Percentiles rank a stretch among this genome's conserved stretches.
phyloP scores from a whole-genome alignment of 345 rosid species.

The Pseudoturritis turrita region DNA sequence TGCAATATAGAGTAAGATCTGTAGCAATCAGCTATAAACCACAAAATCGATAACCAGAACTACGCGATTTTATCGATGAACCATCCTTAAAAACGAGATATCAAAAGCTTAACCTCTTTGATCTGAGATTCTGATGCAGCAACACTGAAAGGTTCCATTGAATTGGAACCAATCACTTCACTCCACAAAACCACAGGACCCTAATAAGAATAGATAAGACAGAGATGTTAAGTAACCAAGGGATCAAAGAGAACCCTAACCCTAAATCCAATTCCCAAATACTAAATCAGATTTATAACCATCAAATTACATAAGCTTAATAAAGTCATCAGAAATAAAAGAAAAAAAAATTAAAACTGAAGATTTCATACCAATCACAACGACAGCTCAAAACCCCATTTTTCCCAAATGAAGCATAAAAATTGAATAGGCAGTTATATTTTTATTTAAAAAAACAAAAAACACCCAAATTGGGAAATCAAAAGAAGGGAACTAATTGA shows the following conservation, averaged over 20 bases:
- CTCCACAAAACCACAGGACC: background rate
- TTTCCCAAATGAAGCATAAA: background rate
- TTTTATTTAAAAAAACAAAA: background rate
- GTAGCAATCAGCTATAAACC: background rate
- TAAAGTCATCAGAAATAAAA: background rate
- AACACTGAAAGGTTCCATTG: background rate
- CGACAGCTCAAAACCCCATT: background rate
- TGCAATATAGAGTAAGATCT: background rate
- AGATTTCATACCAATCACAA: slow-evolving; percentile 21
- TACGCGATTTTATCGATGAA: background rate
- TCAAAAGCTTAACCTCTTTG: slow-evolving; percentile 52
- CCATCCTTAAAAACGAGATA: background rate
- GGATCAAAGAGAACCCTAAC: background rate
- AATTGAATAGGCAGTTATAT: background rate
- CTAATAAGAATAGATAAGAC: background rate
- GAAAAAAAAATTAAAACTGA: background rate
- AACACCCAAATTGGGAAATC: background rate
- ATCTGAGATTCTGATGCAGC: slow-evolving; percentile 28
- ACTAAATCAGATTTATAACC: background rate
- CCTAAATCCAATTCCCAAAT: background rate
- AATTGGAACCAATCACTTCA: background rate
- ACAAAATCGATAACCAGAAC: background rate
- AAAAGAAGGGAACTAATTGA: too few species aligned
- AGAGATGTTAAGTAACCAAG: background rate
- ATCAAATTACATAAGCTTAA: background rate